A percentile compares a stretch with the other conserved stretches of the same genome.
These are phyloP conservation scores for Saksenaea oblongispora DNA, from an alignment of 371 early-diverging fungal species.

Conservation along the genomic window DNA sequence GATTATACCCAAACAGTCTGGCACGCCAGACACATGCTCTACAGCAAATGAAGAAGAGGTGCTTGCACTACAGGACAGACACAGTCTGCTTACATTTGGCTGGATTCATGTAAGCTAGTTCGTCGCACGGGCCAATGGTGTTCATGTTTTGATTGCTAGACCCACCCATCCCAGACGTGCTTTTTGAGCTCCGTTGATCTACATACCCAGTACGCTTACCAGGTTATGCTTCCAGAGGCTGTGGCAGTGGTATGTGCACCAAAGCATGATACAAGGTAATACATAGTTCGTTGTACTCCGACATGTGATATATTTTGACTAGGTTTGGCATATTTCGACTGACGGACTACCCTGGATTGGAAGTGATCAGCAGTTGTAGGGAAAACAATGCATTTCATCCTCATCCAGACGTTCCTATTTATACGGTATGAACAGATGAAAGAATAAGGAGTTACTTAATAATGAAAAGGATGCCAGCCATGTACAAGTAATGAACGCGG, in stretches of 20 bases:
- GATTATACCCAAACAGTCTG: slow-evolving; percentile 87
- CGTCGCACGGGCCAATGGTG: background rate
- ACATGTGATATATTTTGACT: background rate
- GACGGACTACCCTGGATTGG: slow-evolving; percentile 86
- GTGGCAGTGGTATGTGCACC: slow-evolving; percentile 93
- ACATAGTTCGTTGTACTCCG: background rate
- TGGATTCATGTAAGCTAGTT: slow-evolving; percentile 81
- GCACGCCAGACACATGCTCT: slow-evolving; percentile 86
- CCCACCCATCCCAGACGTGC: slow-evolving; percentile 93
- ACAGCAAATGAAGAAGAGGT: slow-evolving; percentile 89
- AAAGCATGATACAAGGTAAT: slow-evolving; percentile 66
- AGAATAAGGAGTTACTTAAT: background rate
- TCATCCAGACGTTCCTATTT: slow-evolving; percentile 68
- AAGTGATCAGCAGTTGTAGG: slow-evolving; percentile 74
- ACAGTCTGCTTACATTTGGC: slow-evolving; percentile 84
- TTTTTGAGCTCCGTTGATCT: slow-evolving; percentile 91
- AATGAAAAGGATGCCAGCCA: slow-evolving; percentile 8
- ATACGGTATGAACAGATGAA: slow-evolving; percentile 52
- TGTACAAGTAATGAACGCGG: background rate
- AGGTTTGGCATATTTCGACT: slow-evolving; percentile 86
- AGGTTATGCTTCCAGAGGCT: slow-evolving; percentile 91
- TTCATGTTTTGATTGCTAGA: slow-evolving; percentile 41
- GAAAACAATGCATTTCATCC: slow-evolving; percentile 80
- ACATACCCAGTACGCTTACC: slow-evolving; percentile 93
- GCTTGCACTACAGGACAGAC: slow-evolving; percentile 71